Evolutionary conservation across 2,329 filamentous ascomycete species (phyloP).

Genomic region (Teratosphaeria destructans): DNA sequence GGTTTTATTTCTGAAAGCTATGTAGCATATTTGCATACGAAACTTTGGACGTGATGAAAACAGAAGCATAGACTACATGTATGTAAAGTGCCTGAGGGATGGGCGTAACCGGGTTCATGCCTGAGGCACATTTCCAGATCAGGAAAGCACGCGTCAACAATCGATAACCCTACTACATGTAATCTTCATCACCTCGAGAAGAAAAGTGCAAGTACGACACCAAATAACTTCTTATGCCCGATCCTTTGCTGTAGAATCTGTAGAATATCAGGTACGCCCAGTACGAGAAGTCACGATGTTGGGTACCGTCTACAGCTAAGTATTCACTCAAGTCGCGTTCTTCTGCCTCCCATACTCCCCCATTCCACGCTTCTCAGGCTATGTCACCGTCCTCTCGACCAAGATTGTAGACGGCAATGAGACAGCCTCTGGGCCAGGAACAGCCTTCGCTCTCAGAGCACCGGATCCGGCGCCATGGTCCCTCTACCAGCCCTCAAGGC

Average conservation of each 20-base stretch:
- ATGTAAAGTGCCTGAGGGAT: neutral
- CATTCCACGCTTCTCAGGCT: too few relatives aligned
- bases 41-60: neutral
- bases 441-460: neutral
- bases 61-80: neutral
- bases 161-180: neutral
- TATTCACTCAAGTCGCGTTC: too few relatives aligned
- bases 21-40: neutral
- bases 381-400: too few relatives aligned
- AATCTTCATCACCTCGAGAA: neutral
- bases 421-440: too few relatives aligned
- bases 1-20: neutral
- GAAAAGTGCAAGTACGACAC: too few relatives aligned
- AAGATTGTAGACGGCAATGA: too few relatives aligned
- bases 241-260: too few relatives aligned
- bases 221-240: too few relatives aligned
- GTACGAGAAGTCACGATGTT: too few relatives aligned
- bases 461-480: neutral
- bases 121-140: neutral
- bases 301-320: too few relatives aligned
- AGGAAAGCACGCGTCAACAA: neutral
- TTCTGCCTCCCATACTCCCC: too few relatives aligned
- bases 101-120: neutral
- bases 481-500: conserved; percentile 31
- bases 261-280: too few relatives aligned